Evolutionary conservation across 495 filamentous ascomycete genomes (phyloP), one percentile per base, ranked within the genome.

Genomic region (Penicillium alfredii): DNA sequence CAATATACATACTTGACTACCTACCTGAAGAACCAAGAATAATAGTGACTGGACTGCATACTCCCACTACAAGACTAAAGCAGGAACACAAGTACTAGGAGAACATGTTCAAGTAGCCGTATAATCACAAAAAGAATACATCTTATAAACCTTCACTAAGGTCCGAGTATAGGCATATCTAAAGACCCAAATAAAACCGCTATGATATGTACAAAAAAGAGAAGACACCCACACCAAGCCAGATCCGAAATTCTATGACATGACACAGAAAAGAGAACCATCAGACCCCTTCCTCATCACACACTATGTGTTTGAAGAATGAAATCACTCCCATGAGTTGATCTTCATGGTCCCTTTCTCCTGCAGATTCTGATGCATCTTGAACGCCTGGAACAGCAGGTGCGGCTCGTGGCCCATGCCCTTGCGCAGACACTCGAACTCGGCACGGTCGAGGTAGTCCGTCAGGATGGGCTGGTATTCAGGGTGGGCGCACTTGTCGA

Each of bases 371-470:
- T 81, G 78, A 62, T 94, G 88, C 86, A 93, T 88, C 58, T 92
- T 84, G 62, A 93, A 93, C 11, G 74, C 67, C 60, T 92, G 79
- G 66, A 76, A 89, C 29, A 94, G 64, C 61, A 92, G 63, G 56
- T 93, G 86, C 15, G 88, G 87, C 69, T 93, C 86, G 61, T 92
- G 88, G 26, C 84, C 86, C 86, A 81, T 84, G 22, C 86, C 88
- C 76, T 88, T 90, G 59, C 71, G 76, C 59, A 94, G 54, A 56
- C 87, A 94, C 65, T 92, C 84, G 49, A 73, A 85, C 69, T 94
- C 88, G 12, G 88, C 87, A 48, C 84, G 84, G 33, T 88, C 83
- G 30, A 88, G 82, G 63, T 93, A 94, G 53, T 87, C 86, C 51
- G 68, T 66, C 36, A 94, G 68, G 47, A 92, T 90, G 15, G 87